Evolutionary conservation across 2,329 filamentous ascomycete species (phyloP).

Genomic region (Colletotrichum ledebouriae): DNA sequence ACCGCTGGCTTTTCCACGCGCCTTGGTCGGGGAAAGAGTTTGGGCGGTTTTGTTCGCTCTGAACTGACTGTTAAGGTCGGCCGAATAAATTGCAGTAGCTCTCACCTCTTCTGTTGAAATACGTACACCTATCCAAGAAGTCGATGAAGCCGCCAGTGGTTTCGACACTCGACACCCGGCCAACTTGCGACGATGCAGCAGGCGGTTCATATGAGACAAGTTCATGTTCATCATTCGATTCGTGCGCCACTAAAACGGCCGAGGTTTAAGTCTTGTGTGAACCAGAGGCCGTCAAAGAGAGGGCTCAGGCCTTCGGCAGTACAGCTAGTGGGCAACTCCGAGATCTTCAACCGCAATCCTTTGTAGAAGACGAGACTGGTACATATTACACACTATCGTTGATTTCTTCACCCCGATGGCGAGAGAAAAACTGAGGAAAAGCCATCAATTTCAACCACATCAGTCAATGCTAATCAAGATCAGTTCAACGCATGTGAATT

Average conservation of each 20-base stretch:
- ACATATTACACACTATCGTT: too few species aligned
- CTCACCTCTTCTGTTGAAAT: too few species aligned
- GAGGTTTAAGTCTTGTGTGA: neutral
- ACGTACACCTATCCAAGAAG: neutral
- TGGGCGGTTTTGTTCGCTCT: neutral
- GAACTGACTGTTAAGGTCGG: too few species aligned
- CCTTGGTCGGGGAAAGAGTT: neutral
- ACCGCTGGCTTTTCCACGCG: neutral
- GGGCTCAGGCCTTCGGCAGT: neutral
- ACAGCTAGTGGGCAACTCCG: neutral
- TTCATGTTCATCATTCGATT: neutral
- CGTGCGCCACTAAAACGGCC: neutral
- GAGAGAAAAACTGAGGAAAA: too few species aligned
- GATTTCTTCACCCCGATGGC: too few species aligned
- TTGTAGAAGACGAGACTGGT: too few species aligned
- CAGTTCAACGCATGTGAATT: too few species aligned
- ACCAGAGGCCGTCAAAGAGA: conserved; percentile 11
- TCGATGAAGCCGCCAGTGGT: neutral
- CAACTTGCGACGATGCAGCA: too few species aligned
- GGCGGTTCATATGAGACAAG: too few species aligned
- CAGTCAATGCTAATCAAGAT: too few species aligned
- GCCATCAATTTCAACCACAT: too few species aligned
- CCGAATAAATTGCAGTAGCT: too few species aligned
- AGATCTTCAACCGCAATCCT: neutral
- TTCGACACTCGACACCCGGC: neutral